phyloP scores from a whole-genome alignment of 106 monocot species.

The Dendrobium huoshanense region DNA sequence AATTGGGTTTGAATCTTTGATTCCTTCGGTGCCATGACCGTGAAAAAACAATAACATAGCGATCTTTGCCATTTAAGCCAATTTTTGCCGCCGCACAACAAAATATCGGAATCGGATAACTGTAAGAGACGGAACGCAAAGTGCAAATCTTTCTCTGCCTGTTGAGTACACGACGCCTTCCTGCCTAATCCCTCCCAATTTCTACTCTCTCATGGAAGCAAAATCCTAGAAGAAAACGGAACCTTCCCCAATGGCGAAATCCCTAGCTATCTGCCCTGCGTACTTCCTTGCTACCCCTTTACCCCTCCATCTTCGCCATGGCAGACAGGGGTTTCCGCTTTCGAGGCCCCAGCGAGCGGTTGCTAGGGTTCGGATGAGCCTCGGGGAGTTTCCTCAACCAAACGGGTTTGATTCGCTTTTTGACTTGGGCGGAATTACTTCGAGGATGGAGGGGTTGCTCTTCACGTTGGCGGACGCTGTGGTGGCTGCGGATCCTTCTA shows the following conservation, averaged over 20 bases:
- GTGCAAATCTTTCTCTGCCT: neutral
- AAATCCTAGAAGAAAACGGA: neutral
- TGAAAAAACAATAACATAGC: neutral
- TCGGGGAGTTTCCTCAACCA: slow-evolving; percentile 48
- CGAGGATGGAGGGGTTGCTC: slow-evolving; percentile 62
- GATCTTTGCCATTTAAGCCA: neutral
- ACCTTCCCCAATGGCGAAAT: slow-evolving; percentile 39
- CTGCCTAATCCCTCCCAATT: neutral
- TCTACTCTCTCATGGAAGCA: neutral
- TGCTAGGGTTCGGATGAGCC: slow-evolving; percentile 43
- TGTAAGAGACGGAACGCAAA: neutral
- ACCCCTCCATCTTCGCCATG: slow-evolving; percentile 30
- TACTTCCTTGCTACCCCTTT: slow-evolving; percentile 35
- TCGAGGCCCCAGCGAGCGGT: slow-evolving; percentile 16
- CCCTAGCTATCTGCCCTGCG: slow-evolving; percentile 35
- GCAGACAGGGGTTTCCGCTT: slow-evolving; percentile 22
- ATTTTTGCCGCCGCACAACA: neutral
- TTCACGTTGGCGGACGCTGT: slow-evolving; percentile 92
- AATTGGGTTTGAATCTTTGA: too few relatives aligned
- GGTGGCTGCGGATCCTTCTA: slow-evolving; percentile 42
- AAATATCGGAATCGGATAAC: neutral
- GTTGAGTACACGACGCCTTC: neutral
- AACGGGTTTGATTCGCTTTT: slow-evolving; percentile 16
- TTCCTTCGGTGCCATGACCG: too few relatives aligned
- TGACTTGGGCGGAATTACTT: slow-evolving; percentile 38